These are phyloP conservation scores for Dissoconium aciculare DNA, from an alignment of 2,329 filamentous ascomycete species.

Conservation along the genomic window DNA sequence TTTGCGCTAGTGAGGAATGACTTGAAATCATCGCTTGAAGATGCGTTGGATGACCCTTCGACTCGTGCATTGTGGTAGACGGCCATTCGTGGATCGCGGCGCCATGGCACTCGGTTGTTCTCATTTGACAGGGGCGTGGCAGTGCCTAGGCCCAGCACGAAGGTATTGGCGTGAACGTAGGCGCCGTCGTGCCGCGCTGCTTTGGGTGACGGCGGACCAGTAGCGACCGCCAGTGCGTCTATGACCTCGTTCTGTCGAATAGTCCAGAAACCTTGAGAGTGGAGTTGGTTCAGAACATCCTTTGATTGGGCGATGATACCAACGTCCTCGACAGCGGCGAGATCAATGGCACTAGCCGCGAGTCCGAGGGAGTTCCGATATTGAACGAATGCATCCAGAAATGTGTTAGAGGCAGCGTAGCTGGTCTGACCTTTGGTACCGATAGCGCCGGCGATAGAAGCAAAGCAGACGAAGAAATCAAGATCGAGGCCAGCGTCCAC, in stretches of 20 bases:
- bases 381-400: conserved; percentile 15
- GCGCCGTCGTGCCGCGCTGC: background rate
- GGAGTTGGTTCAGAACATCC: background rate
- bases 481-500: conserved; percentile 17
- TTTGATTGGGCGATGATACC: background rate
- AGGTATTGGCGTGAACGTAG: background rate
- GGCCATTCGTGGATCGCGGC: conserved; percentile 1
- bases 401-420: conserved; percentile 31
- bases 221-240: background rate
- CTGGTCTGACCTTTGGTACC: conserved; percentile 13
- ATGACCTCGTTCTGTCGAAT: background rate
- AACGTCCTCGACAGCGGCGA: conserved; percentile 1
- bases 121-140: background rate
- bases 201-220: background rate
- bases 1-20: background rate
- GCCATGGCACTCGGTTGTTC: conserved; percentile 1
- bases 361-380: conserved; percentile 17
- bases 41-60: background rate
- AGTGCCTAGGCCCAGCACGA: conserved; percentile 1
- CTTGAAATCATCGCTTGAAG: background rate
- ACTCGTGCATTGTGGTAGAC: conserved; percentile 2
- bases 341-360: background rate
- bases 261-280: background rate
- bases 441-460: conserved; percentile 13
- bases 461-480: conserved; percentile 23